Evolutionary conservation across 2,329 filamentous ascomycete species (phyloP).

Genomic region (Monosporascus sp.): DNA sequence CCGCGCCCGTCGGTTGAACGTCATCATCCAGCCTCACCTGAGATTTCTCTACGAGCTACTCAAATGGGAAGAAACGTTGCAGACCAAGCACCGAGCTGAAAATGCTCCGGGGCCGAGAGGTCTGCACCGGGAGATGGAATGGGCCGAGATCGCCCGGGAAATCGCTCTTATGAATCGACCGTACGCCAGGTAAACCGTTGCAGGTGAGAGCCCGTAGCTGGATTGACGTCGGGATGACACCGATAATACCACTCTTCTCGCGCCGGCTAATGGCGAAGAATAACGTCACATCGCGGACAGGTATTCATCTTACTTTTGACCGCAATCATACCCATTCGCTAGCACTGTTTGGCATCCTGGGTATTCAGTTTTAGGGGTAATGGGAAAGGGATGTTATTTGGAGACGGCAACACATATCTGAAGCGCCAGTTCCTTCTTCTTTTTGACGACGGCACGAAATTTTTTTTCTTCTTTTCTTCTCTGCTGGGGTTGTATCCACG

Average conservation of each 20-base stretch:
- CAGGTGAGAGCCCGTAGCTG: neutral
- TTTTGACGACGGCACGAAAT: neutral
- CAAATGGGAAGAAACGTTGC: slow-evolving; percentile 86
- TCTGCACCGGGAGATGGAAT: slow-evolving; percentile 77
- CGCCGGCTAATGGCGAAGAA: too few relatives aligned
- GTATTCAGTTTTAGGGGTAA: neutral
- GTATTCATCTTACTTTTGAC: too few relatives aligned
- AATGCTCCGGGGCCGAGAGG: slow-evolving; percentile 27
- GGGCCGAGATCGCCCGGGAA: slow-evolving; percentile 81
- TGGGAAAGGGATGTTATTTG: too few relatives aligned
- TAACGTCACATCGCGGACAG: too few relatives aligned
- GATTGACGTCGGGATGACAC: neutral
- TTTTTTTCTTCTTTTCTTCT: neutral
- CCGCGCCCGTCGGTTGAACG: slow-evolving; percentile 83
- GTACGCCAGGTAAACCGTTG: slow-evolving; percentile 59
- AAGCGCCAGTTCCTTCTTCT: neutral
- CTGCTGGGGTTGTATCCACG: neutral
- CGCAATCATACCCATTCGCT: slow-evolving; percentile 4
- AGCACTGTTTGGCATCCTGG: too few relatives aligned
- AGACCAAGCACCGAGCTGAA: slow-evolving; percentile 43
- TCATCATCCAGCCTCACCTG: slow-evolving; percentile 96
- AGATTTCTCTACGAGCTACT: slow-evolving; percentile 92
- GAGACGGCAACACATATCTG: too few relatives aligned
- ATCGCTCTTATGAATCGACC: slow-evolving; percentile 95
- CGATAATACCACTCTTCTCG: too few relatives aligned